phyloP scores from a whole-genome alignment of 116 monocot genomes.

The Posidonia oceanica region DNA sequence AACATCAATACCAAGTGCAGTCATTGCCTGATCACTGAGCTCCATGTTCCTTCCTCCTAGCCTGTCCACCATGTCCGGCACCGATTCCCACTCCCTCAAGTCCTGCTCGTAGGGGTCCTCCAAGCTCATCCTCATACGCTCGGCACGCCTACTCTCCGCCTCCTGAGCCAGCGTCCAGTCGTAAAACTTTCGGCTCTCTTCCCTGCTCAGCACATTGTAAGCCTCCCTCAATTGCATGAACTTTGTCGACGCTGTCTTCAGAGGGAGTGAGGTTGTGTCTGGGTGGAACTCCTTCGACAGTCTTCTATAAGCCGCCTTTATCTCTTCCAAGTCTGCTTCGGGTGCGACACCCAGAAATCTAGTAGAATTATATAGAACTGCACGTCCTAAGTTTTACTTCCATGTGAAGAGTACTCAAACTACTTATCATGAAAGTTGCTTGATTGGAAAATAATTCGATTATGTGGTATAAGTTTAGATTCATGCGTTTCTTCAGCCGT shows the following conservation, averaged over 20 bases:
- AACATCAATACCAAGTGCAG: conserved; percentile 63
- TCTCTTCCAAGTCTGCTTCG: conserved; percentile 69
- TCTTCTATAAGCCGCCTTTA: conserved; percentile 70
- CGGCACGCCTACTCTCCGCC: conserved; percentile 47
- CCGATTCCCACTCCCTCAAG: conserved; percentile 27
- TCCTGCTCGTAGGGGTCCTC: conserved; percentile 74
- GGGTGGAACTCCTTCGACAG: conserved; percentile 93
- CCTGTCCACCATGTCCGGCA: conserved; percentile 77
- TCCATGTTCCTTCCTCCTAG: conserved; percentile 76
- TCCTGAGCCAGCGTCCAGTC: conserved; percentile 88
- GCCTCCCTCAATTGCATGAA: conserved; percentile 84
- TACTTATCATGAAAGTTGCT: too few relatives aligned
- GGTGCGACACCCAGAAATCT: conserved; percentile 59
- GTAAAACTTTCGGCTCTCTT: conserved; percentile 60
- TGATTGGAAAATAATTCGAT: too few relatives aligned
- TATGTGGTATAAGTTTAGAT: too few relatives aligned
- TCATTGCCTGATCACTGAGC: conserved; percentile 77
- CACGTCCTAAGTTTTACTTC: too few relatives aligned
- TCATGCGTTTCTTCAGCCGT: too few relatives aligned
- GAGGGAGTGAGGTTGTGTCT: conserved; percentile 68
- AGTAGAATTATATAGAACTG: not conserved
- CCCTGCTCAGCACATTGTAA: conserved; percentile 74
- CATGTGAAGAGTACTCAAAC: too few relatives aligned
- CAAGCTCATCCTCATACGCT: conserved; percentile 43
- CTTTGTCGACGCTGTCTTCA: conserved; percentile 62